Base-by-base conservation (phyloP, 768 basidiomycete species). In the Suillus decipiens region DNA sequence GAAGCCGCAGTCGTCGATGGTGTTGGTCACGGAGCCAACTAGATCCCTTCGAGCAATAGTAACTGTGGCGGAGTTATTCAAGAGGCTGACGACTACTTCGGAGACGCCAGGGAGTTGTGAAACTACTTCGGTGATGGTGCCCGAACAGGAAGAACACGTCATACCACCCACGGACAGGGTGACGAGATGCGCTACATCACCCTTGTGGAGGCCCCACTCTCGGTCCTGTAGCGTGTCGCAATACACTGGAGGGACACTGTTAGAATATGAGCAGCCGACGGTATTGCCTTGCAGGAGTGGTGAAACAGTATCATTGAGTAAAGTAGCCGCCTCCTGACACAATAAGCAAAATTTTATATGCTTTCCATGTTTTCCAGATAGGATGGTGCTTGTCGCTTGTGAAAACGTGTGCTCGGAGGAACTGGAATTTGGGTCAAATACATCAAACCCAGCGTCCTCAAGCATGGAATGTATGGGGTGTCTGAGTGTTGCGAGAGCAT, bases 131-230 rank as follows among this genome's bases (percentile, higher is more conserved):
- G 82, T 83, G 61, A 94, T 79, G 0, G 88, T 80, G 1, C 77
- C 75, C 14, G 81, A 79, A 67, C 92, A 94, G 2, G 89, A 82
- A 0, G 86, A 79, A 72, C 92, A 94, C 1, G 90, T 87, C 90
- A 93, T 93, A 3, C 92, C 92, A 0, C 80, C 85, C 7, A 94
- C 78, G 0, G 88, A 85, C 42, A 92, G 79, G 1, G 80, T 78
- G 48, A 85, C 61, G 2, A 60, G 71, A 69, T 73, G 76, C 0
- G 77, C 72, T 1, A 68, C 71, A 5, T 61, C 31, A 24, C 66
- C 56, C 9, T 41, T 22, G 24, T 28, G 28, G 17, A 19, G 5
- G 41, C 39, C 39, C 22, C 56, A 19, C 31, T 33, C 22, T 43
- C 14, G 28, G 54, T 61, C 43, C 10, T 57, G 17, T 28, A 28